Base-by-base conservation (phyloP, 2,329 filamentous ascomycete genomes). In the Trichoderma sp. region DNA sequence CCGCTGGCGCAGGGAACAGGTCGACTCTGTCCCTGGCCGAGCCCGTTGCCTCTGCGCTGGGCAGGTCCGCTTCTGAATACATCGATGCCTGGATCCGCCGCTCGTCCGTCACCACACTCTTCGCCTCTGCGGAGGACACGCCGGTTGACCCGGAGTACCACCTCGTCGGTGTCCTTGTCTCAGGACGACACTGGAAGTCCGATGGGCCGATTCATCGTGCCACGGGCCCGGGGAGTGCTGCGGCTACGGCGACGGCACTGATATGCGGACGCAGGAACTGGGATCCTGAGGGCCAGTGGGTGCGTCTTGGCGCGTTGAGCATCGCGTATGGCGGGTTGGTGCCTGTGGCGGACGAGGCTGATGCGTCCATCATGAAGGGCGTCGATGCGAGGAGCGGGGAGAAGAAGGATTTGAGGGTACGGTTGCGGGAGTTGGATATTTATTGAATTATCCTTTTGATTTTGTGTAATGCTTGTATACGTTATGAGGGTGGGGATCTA, bases 391-490 rank as follows among this genome's bases (percentile, higher is more conserved):
- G 80, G 24, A 78, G 80, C 1, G 75, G 75, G 2, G 74, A 76
- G 31, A 79, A 76, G 41, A 79, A 76, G 64, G 80, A 80, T 65
- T 56, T 83, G 31, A 79, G 77, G 71, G 78, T 84, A 27, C 75
- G 77, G 67, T 8, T 84, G 69, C 79, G 80, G 68, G 82, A 84
- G 76, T 75, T 85, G 65, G 83, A 85, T 66, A 78, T 85, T n/a
- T 83, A 83, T 74, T 85, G 77, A 72, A 29, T 35, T 35, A 11
- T 12, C 5, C 45, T 5, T 65, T 35, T 65, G 35, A 38, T 38
- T 21, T 33, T n/a, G 16, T 24, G 16, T 16, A 11, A 27, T 72
- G 38, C 9, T 63, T 64, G 18, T 72, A 16, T 27, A 64, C 50
- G 24, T 6, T n/a, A 35, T 33, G 27, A 21, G 8, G 35, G 27